Base-by-base conservation (phyloP, 176 grass and related monocot genomes). In the Triticum turgidum region DNA sequence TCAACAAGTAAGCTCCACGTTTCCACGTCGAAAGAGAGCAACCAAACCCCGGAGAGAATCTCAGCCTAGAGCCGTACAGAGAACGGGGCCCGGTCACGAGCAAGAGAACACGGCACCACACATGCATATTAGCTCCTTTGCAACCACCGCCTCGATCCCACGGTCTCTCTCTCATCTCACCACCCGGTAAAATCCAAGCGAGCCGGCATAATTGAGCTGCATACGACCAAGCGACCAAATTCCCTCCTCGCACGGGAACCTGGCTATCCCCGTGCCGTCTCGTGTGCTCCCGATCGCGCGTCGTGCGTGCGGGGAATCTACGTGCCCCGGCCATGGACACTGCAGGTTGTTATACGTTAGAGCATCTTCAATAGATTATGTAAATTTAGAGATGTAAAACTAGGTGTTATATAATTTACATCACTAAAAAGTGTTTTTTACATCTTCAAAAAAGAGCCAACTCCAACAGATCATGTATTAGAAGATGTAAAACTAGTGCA, bases 21-120 rank as follows among this genome's bases (percentile, higher is more conserved):
- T 69, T 70, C n/a, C 78, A 22, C 64, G 61, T 82, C 38, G 25
- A 22, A 52, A 33, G 71, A 62, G 45, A 44, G 74, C 38, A 9
- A 58, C 65, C 65, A 73, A 71, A 86, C 49, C 13, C 4, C 58
- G 44, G 56, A 42, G 84, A 87, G 84, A 87, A 90, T 90, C 84
- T 83, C 56, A 66, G 68, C 84, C 25, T 83, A 65, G 84, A 49
- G 22, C 13, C 25, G 44, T 76, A 78, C 79, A 21, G 54, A 75
- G 56, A 29, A 17, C 27, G 14, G 65, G 61, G 61, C 41, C 79
- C 82, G 51, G n/a, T 3, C 34, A 9, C 15, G 18, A 10, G 56
- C 30, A 42, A 14, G 82, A 59, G 38, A n/a, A 22, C 75, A 44
- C 82, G 69, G 47, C 77, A 45, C 62, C 88, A 15, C 29, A 27